phyloP scores from a whole-genome alignment of 2,329 filamentous ascomycete species.

The Pseudophaeomoniella oleicola region DNA sequence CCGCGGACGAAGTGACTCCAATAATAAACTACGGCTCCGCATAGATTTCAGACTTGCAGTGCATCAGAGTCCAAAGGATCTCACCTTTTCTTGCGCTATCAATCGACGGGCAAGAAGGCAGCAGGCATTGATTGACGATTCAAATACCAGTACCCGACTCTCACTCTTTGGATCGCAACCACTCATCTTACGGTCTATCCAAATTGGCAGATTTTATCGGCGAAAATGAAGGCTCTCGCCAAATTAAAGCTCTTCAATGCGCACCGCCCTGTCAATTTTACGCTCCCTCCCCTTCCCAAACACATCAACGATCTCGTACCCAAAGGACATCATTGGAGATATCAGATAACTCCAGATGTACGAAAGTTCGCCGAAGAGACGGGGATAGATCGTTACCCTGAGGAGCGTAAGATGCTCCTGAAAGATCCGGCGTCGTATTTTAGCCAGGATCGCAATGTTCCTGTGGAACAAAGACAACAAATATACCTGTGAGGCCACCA shows the following conservation, averaged over 20 bases:
- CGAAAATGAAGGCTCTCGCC: neutral
- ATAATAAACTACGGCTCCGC: no score
- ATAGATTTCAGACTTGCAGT: no score
- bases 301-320: neutral
- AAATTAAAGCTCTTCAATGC: constrained; percentile 1
- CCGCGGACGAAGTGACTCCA: no score
- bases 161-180: no score
- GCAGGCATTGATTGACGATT: no score
- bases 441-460: constrained; percentile 12
- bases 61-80: no score
- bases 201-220: no score
- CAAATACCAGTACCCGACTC: no score
- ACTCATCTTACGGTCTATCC: no score
- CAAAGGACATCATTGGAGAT: constrained; percentile 8
- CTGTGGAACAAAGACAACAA: constrained; percentile 20
- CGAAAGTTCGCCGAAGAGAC: constrained; percentile 9
- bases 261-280: neutral
- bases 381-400: neutral
- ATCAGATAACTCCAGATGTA: constrained; percentile 8
- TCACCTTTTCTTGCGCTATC: no score
- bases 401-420: constrained; percentile 4
- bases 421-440: constrained; percentile 9
- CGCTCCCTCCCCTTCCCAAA: constrained; percentile 1
- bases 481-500: constrained; percentile 29
- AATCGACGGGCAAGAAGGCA: no score